Base-by-base conservation (phyloP, 345 rosid species). In the Heritiera littoralis region DNA sequence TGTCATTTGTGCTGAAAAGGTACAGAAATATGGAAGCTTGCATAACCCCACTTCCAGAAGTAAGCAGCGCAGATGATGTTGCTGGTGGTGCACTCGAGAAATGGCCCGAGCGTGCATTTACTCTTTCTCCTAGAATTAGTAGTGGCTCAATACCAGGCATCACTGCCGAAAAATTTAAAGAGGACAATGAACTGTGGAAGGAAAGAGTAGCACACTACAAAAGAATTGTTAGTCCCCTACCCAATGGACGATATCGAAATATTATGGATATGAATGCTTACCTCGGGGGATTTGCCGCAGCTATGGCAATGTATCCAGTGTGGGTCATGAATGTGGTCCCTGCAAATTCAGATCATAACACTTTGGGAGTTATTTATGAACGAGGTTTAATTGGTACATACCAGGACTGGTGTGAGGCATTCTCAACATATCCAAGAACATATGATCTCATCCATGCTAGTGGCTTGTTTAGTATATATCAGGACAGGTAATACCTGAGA, bases 311-410 rank as follows among this genome's bases (percentile, higher is more conserved):
- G 66, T 91, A 91, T 78, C 97, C 97, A 0, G 90, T 90, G 13
- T 96, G 99, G 99, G 94, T 89, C 28, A 96, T 96, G 99, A 96
- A 96, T 59, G 97, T 94, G 56, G 95, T 96, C 52, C 97, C 99
- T 0, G 86, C 60, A 12, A 79, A 91, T 72, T 81, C 95, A 17
- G 84, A 91, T 72, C 89, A 83, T n/a, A 92, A 96, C 85, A 94
- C 99, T 1, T 80, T 96, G 30, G 97, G 99, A 30, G 89, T 80
- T 13, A 86, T 96, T 75, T 96, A 85, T 40, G 97, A 96, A 59
- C 89, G 99, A 63, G 99, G 99, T 13, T 76, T 94, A 38, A 89
- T 96, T 1, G 98, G 99, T 6, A 83, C 97, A 0, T 96, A 96
- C 74, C 98, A 94, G 66, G 97, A 96, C 68, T 96, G 98, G 99